Conservation (phyloP, 805 yeast species). For the Myxozyma mucilagina region DNA sequence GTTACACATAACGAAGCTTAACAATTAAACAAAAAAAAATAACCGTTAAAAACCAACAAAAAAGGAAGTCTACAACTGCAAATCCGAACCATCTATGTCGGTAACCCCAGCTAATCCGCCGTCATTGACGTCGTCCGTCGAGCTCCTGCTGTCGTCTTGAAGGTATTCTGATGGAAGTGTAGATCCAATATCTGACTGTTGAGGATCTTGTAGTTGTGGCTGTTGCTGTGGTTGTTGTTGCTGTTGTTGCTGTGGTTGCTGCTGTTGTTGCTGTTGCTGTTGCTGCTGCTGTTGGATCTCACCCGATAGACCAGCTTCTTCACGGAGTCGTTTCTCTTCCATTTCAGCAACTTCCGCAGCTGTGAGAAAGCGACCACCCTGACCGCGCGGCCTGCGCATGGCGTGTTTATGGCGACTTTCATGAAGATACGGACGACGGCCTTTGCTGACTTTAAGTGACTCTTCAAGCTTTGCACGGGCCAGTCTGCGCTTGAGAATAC, state of each 20-base stretch:
- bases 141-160: not conserved
- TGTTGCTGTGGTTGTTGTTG: not conserved
- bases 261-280: not conserved
- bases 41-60: not conserved
- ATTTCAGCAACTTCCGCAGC: slow-evolving; percentile 75
- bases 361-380: slow-evolving; percentile 94
- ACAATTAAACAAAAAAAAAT: not conserved
- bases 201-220: not conserved
- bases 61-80: slow-evolving; percentile 1
- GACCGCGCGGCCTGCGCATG: slow-evolving; percentile 98
- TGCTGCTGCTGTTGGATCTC: not conserved
- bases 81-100: slow-evolving; percentile 6
- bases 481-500: slow-evolving; percentile 86
- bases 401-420: slow-evolving; percentile 99
- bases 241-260: not conserved
- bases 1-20: not conserved
- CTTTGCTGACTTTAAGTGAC: slow-evolving; percentile 56
- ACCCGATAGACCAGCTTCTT: slow-evolving; percentile 33
- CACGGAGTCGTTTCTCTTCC: slow-evolving; percentile 45
- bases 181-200: not conserved
- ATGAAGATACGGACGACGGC: slow-evolving; percentile 90
- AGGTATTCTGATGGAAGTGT: slow-evolving; percentile 2
- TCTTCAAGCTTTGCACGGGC: slow-evolving; percentile 95
- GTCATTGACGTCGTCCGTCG: not conserved
- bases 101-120: slow-evolving; percentile 1